Base-by-base conservation (phyloP, 148 eudicot species). In the Vaccinium darrowii region DNA sequence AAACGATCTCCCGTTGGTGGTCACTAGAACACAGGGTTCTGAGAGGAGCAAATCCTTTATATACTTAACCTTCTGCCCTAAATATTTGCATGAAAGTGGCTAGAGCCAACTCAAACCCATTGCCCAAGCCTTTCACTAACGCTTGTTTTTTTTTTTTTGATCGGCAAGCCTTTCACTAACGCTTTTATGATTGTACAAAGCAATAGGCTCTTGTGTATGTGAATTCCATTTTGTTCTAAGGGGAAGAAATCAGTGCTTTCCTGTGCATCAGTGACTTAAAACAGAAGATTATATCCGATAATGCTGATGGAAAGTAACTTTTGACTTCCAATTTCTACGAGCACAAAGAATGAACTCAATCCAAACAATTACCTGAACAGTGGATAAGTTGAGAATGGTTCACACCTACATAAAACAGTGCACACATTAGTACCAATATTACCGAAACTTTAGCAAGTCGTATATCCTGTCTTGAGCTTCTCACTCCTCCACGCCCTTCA, bases 381-480 rank as follows among this genome's bases (percentile, higher is more conserved):
- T 16, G 99, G 99, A 89, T 96, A 96, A 84, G 99, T 92, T 50
- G 99, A 96, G 90, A 94, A 97, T 43, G 98, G 93, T 62, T 95
- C 99, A 86, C 98, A 95, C 99, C 99, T 97, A 81, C 27, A 84
- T 53, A 60, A 25, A 53, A 23, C 65, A 74, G 52, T 78, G 73
- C 71, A 81, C 86, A 58, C 23, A 72, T 73, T 56, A 57, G 21
- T 25, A 49, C 63, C 16, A 75, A 43, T 69, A 30, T 57, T 39
- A 39, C 15, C 53, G 76, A 80, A 76, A 78, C 82, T 52, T 81
- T 76, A 76, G 18, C 87, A 36, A 56, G 74, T 23, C 77, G 84
- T 83, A 78, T n/a, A 54, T 43, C 39, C 43, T n/a, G 33, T 76
- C 79, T 83, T 83, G 10, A 56, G 10, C 5, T 83, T 83, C 76